Base-by-base conservation (phyloP, 768 basidiomycete genomes). In the Russula sp. region DNA sequence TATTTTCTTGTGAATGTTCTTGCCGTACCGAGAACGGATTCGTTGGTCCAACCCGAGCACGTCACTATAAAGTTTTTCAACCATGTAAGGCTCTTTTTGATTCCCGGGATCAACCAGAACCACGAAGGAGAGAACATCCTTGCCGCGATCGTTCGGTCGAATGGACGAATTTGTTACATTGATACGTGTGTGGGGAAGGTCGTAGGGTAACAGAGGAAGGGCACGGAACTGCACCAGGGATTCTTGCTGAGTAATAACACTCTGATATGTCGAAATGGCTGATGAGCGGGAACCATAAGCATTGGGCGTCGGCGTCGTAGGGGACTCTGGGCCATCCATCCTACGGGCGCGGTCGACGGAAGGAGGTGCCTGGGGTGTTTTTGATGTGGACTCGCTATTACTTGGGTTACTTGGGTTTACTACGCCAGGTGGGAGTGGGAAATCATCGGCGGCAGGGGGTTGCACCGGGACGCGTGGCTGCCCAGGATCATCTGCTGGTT, bases 11-110 rank as follows among this genome's bases (percentile, higher is more conserved):
- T 80, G 83, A 22, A 89, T 78, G 56, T 82, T 83, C 73, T 86
- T 88, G 16, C 87, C 85, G 24, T 79, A 71, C 26, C 69, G 66
- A 24, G 73, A 71, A 59, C 91, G 84, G 57, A 98, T 81, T 28
- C 87, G 82, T 66, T 86, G 82, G 72, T 99, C 97, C 46, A 99
- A 78, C 55, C 82, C 85, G n/a, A 96, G 77, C 24, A 98, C 90
- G 68, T 98, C 96, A 54, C 88, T 90, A 76, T 94, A 97, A 76
- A 92, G 79, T 77, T 99, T 99, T 76, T 97, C 93, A 16, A 99
- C 84, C 71, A 82, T 88, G 84, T 91, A 92, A 0, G 81, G 75
- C 22, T 86, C 85, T 71, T 92, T 92, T 20, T 83, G 83, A 63
- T 81, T 79, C 3, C 86, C 84, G 11, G 89, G 88, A 66, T 85